Conservation (phyloP, 306 rosid genomes). For the Biancaea sappan region DNA sequence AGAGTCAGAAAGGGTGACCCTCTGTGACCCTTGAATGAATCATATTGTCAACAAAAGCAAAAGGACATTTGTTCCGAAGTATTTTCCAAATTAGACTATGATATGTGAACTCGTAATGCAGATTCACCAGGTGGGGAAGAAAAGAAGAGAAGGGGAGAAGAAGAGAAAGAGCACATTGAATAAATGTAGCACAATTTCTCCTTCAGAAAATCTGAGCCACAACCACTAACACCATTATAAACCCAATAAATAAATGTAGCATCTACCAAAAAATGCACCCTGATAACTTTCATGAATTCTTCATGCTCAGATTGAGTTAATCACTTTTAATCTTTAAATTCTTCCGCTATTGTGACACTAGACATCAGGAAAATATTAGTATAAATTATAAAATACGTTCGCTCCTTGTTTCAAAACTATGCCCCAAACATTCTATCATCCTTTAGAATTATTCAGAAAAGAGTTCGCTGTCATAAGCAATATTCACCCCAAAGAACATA, state of each 20-base stretch:
- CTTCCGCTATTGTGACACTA: background rate
- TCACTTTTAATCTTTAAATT: background rate
- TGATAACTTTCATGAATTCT: background rate
- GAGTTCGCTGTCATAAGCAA: background rate
- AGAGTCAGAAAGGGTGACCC: conserved; percentile 24
- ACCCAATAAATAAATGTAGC: background rate
- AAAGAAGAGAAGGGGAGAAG: too few relatives aligned
- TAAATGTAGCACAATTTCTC: conserved; percentile 1
- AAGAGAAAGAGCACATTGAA: too few relatives aligned
- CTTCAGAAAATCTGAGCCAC: conserved; percentile 2
- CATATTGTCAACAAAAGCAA: background rate
- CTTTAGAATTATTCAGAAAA: background rate
- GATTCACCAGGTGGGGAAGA: conserved; percentile 1
- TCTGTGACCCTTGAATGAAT: background rate
- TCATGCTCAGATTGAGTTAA: background rate
- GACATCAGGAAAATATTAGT: background rate
- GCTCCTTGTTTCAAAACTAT: background rate
- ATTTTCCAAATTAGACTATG: background rate
- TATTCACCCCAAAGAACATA: background rate
- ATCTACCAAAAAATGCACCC: conserved; percentile 17
- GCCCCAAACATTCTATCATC: conserved; percentile 7
- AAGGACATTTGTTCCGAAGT: conserved; percentile 1
- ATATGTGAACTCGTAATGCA: conserved; percentile 4
- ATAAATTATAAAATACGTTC: too few relatives aligned
- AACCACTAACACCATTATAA: background rate